Conservation (phyloP, 306 rosid genomes). For the Corylus heterophylla region DNA sequence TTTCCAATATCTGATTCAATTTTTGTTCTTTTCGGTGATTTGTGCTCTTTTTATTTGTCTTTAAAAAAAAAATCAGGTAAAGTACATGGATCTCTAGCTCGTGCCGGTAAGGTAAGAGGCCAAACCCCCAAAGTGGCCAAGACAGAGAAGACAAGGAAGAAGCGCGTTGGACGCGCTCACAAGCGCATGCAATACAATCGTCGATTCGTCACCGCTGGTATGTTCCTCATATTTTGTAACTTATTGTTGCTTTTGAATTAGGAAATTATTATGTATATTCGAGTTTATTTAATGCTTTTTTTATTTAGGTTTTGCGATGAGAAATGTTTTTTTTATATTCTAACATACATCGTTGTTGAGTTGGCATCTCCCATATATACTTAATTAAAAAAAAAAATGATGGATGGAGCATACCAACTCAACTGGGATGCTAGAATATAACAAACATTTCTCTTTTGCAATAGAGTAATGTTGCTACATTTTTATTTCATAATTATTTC, state of each 20-base stretch:
- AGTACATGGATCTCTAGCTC: slow-evolving; percentile 59
- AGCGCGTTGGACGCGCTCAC: slow-evolving; percentile 54
- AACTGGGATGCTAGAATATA: too few relatives aligned
- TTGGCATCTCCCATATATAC: too few relatives aligned
- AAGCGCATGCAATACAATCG: slow-evolving; percentile 64
- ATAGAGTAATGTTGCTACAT: too few relatives aligned
- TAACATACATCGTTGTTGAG: too few relatives aligned
- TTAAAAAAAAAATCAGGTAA: slow-evolving; percentile 28
- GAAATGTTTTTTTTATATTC: too few relatives aligned
- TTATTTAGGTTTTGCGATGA: too few relatives aligned
- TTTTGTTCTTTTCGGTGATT: neutral
- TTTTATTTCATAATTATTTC: too few relatives aligned
- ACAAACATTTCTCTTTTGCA: too few relatives aligned
- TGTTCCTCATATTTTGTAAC: neutral
- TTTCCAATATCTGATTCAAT: neutral
- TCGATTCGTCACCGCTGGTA: slow-evolving; percentile 57
- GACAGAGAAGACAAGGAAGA: slow-evolving; percentile 51
- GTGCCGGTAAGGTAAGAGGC: slow-evolving; percentile 61
- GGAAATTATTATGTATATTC: too few relatives aligned
- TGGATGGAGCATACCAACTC: too few relatives aligned
- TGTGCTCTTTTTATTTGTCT: neutral
- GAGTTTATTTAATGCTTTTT: too few relatives aligned
- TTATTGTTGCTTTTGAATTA: neutral
- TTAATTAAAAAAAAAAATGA: too few relatives aligned
- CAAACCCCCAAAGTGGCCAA: slow-evolving; percentile 57